Evolutionary conservation across 2,329 filamentous ascomycete genomes (phyloP).

Genomic region (Sporothrix dimorphospora): DNA sequence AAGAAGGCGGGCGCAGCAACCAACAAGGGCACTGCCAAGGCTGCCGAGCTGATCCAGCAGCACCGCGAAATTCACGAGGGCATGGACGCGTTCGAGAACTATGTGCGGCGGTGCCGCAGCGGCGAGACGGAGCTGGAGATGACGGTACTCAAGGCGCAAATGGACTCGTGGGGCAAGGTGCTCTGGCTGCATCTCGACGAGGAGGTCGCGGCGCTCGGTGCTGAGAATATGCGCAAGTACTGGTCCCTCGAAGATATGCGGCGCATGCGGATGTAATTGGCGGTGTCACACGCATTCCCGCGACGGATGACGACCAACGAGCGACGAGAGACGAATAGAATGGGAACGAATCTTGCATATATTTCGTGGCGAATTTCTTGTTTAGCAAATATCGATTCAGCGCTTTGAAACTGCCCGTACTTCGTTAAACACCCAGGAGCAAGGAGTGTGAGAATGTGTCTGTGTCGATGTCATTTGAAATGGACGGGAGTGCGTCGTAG

Average conservation of each 20-base stretch:
- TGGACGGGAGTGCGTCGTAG: too few species aligned
- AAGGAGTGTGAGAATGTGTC: not conserved
- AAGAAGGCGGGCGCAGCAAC: conserved; percentile 30
- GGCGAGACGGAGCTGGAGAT: conserved; percentile 65
- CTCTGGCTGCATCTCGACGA: conserved; percentile 83
- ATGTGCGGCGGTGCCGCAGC: conserved; percentile 62
- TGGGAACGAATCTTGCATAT: not conserved
- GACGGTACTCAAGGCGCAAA: conserved; percentile 65
- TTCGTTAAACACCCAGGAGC: not conserved
- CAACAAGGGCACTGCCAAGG: conserved; percentile 37
- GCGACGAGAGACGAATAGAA: not conserved
- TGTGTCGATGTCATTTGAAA: too few species aligned
- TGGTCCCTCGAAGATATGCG: conserved; percentile 77
- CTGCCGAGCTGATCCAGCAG: conserved; percentile 70
- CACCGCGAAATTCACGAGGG: conserved; percentile 79
- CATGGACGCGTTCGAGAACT: conserved; percentile 67
- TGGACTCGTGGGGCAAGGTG: conserved; percentile 79
- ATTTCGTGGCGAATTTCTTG: not conserved
- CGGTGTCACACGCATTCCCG: not conserved
- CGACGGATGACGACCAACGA: not conserved
- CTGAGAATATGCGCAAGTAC: conserved; percentile 85
- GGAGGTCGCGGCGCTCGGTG: conserved; percentile 76
- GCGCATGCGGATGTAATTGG: conserved; percentile 55
- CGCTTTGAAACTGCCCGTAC: not conserved
- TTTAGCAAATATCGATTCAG: not conserved